Evolutionary conservation across 192 early-diverging fungal genomes (phyloP), one percentile per base, ranked within the genome.

Genomic region (Funneliformis mosseae): DNA sequence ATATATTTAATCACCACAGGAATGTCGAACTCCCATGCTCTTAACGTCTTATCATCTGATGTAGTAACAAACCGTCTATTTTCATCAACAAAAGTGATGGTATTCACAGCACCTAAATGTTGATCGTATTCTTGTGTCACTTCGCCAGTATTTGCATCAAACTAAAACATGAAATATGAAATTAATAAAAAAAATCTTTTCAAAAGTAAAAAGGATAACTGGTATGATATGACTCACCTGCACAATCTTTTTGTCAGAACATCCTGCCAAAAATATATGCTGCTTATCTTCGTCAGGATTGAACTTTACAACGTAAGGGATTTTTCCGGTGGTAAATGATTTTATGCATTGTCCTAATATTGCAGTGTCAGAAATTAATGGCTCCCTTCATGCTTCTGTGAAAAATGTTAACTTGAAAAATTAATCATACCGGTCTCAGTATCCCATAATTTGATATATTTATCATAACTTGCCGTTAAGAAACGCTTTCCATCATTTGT

Each of bases 11-110:
- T 97, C 46, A 97, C 96, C 4, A 99, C 96, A 5, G 98, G 98
- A 81, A 99, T 99, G 79, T 95, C 97, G 83, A 91, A 97, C 87
- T 99, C 98, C 98, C 98, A 99, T 67, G 93, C 96, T 62, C 98
- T 92, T 77, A 99, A 84, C 23, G 94, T 95, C 85, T 99, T 99
- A 88, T 99, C 98, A 84, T 99, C 97, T 43, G 92, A 94, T 4
- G 98, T 98, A 12, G 96, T 95, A 43, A 99, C 92, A 79, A 99
- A 99, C 39, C 97, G 89, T 61, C 97, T 87, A 85, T 95, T 95
- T 12, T 96, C 93, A 80, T 98, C 97, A 14, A 97, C 92, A 88
- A 99, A 99, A 0, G 97, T 99, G 77, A 99, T 95, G 42, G 96
- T 95, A 81, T 98, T 99, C 61, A 99, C 93, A 5, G 97, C 92